These are phyloP conservation scores for Ganoderma sinense DNA, from an alignment of 1,284 basidiomycete species.

Conservation along the genomic window DNA sequence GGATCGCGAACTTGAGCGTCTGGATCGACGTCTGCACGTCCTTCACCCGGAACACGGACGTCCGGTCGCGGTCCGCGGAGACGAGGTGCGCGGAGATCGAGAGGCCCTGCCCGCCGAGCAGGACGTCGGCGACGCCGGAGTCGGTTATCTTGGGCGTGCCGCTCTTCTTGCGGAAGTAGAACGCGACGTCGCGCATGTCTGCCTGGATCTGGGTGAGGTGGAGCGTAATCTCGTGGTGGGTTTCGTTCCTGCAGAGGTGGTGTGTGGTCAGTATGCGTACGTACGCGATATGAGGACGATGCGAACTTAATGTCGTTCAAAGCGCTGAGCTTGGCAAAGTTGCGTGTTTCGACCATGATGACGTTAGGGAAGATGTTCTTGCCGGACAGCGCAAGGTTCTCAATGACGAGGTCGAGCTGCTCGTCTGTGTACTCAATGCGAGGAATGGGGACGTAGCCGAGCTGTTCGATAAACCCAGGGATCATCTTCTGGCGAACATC, in stretches of 20 bases:
- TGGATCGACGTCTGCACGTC: slow-evolving; percentile 83
- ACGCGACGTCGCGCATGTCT: slow-evolving; percentile 91
- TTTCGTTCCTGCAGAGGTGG: slow-evolving; percentile 51
- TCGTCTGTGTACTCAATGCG: slow-evolving; percentile 93
- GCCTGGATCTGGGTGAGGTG: slow-evolving; percentile 89
- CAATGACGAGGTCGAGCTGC: slow-evolving; percentile 87
- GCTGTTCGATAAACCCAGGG: slow-evolving; percentile 79
- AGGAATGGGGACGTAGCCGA: slow-evolving; percentile 92
- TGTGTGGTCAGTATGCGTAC: slow-evolving; percentile 31
- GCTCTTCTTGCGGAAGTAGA: slow-evolving; percentile 83
- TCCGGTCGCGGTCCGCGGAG: slow-evolving; percentile 68
- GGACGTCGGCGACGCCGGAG: slow-evolving; percentile 89
- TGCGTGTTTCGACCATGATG: slow-evolving; percentile 83
- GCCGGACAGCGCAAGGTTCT: slow-evolving; percentile 91
- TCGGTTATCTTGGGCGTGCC: slow-evolving; percentile 87
- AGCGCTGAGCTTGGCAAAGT: slow-evolving; percentile 83
- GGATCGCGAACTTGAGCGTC: slow-evolving; percentile 89
- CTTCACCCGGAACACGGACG: slow-evolving; percentile 82
- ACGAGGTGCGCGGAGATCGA: slow-evolving; percentile 71
- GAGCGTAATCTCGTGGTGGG: slow-evolving; percentile 76
- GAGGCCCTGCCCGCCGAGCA: slow-evolving; percentile 84
- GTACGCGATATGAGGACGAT: not conserved
- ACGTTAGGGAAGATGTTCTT: slow-evolving; percentile 86
- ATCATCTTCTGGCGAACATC: slow-evolving; percentile 87
- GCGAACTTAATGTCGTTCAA: slow-evolving; percentile 57